Conservation (phyloP, 306 rosid species). For the Delonix regia region DNA sequence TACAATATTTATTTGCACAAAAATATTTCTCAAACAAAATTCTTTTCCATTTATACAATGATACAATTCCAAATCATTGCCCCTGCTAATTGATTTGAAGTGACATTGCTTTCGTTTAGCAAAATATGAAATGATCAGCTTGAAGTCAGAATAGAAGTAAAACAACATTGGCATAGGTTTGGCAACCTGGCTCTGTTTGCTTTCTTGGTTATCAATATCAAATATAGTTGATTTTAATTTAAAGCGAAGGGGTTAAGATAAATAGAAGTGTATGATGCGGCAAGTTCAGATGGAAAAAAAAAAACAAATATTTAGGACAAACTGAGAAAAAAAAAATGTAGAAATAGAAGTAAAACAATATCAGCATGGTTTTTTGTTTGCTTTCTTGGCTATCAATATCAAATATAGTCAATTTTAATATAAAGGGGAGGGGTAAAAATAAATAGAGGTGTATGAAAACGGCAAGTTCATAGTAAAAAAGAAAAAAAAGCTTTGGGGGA, state of each 20-base stretch:
- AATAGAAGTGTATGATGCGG: background rate
- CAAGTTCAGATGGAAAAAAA: background rate
- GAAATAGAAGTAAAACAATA: background rate
- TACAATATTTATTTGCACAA: background rate
- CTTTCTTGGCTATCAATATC: background rate
- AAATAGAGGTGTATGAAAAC: background rate
- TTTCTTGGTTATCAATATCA: background rate
- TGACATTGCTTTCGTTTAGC: background rate
- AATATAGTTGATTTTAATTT: no score
- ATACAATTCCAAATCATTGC: background rate
- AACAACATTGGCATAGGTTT: background rate
- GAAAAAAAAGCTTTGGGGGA: background rate
- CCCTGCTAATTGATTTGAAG: background rate
- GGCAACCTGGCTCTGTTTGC: background rate
- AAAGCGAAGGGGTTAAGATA: no score
- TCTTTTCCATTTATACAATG: background rate
- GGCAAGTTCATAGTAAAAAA: background rate
- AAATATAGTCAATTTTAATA: no score
- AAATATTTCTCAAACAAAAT: background rate
- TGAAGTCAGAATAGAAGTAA: background rate
- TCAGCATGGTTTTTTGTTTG: background rate
- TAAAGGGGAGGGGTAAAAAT: no score
- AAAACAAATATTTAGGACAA: background rate
- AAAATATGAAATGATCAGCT: background rate
- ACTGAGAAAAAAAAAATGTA: background rate